Evolutionary conservation across 257 asterid species (phyloP).

Genomic region (Petrea volubilis): DNA sequence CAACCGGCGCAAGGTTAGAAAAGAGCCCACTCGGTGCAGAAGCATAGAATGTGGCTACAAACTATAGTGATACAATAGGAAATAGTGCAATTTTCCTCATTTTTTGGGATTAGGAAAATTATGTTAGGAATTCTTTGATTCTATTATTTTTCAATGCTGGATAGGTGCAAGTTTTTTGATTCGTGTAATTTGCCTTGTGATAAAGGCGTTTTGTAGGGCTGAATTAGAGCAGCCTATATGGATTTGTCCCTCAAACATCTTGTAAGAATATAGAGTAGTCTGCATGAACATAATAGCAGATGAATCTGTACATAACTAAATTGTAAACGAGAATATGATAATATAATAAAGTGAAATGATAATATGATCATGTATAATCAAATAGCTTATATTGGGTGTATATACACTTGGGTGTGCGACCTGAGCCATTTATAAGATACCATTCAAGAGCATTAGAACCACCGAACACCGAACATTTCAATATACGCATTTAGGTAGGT

Average conservation of each 20-base stretch:
- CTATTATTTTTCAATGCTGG: not conserved
- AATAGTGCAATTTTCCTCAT: not conserved
- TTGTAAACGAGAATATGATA: too few species aligned
- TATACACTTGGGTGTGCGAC: too few species aligned
- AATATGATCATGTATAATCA: too few species aligned
- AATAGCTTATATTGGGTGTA: too few species aligned
- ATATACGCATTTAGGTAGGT: not conserved
- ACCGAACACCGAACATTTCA: not conserved
- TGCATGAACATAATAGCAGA: too few species aligned
- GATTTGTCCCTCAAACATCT: not conserved
- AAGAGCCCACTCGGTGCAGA: slow-evolving; percentile 34
- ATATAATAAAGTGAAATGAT: too few species aligned
- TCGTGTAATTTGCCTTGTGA: too few species aligned
- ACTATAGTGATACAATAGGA: too few species aligned
- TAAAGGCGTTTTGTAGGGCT: too few species aligned
- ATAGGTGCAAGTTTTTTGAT: not conserved
- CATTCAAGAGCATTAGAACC: not conserved
- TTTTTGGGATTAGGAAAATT: slow-evolving; percentile 12
- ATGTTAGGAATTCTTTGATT: not conserved
- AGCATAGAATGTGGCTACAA: not conserved
- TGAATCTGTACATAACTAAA: too few species aligned
- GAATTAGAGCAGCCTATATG: too few species aligned
- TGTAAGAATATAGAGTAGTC: too few species aligned
- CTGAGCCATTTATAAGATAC: not conserved
- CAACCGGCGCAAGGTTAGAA: slow-evolving; percentile 24